phyloP scores from a whole-genome alignment of 495 filamentous ascomycete genomes.

The Xylaria curta region DNA sequence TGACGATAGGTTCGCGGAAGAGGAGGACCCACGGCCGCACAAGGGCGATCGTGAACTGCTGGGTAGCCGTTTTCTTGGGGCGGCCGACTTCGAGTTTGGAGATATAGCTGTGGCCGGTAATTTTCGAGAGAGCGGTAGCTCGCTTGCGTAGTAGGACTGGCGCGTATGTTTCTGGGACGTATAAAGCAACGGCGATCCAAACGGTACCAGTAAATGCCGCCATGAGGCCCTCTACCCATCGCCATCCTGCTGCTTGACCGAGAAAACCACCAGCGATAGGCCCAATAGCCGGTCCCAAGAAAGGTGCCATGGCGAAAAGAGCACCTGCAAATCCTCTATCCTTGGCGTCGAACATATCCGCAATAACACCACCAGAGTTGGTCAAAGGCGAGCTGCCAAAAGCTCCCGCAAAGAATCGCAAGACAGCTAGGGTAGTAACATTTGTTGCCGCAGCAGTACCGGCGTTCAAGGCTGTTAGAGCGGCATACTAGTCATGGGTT shows the following conservation, averaged over 20 bases:
- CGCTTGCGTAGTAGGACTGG: slow-evolving; percentile 67
- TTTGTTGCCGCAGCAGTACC: slow-evolving; percentile 68
- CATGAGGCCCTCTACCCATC: slow-evolving; percentile 68
- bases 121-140: slow-evolving; percentile 63
- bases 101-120: slow-evolving; percentile 63
- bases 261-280: slow-evolving; percentile 67
- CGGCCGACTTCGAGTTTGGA: slow-evolving; percentile 50
- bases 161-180: slow-evolving; percentile 79
- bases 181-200: slow-evolving; percentile 59
- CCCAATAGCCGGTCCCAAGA: slow-evolving; percentile 68
- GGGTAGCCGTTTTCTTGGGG: slow-evolving; percentile 38
- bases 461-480: slow-evolving; percentile 72
- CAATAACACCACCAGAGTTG: slow-evolving; percentile 76
- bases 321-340: slow-evolving; percentile 69
- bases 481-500: slow-evolving; percentile 42
- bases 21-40: slow-evolving; percentile 74
- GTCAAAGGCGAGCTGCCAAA: slow-evolving; percentile 77
- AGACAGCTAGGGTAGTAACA: slow-evolving; percentile 68
- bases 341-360: slow-evolving; percentile 71
- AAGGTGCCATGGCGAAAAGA: slow-evolving; percentile 70
- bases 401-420: slow-evolving; percentile 81
- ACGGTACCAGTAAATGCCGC: slow-evolving; percentile 69
- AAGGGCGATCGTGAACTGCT: slow-evolving; percentile 48
- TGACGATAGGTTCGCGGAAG: slow-evolving; percentile 75
- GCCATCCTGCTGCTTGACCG: slow-evolving; percentile 64